A percentile compares a stretch with the other conserved stretches of the same genome.
Conservation (phyloP, 345 rosid species). For the Eucalyptus marginata region DNA sequence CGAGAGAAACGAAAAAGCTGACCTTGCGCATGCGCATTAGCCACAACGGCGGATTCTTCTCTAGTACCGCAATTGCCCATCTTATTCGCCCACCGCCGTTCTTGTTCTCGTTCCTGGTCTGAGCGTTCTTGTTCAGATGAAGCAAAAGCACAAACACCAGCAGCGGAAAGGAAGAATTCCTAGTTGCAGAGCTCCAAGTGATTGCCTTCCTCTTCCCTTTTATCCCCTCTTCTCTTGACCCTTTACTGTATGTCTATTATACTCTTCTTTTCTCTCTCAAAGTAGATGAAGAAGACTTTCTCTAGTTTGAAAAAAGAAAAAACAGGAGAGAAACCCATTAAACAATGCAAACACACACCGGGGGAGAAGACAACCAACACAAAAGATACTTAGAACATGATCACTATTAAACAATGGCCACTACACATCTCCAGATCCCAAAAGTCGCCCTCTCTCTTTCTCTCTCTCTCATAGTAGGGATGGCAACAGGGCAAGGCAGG, state of each 20-base stretch:
- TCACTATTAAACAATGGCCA: background rate
- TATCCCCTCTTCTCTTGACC: background rate
- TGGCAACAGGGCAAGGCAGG: background rate
- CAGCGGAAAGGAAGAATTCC: background rate
- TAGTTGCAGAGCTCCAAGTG: background rate
- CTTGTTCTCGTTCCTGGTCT: background rate
- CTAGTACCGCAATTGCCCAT: conserved; percentile 99
- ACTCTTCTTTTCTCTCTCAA: background rate
- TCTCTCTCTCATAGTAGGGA: background rate
- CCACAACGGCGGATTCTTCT: conserved; percentile 84
- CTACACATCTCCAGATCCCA: background rate
- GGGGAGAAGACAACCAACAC: background rate
- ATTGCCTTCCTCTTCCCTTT: background rate
- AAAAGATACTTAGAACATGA: background rate
- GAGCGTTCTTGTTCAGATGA: background rate
- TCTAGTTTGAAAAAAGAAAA: background rate
- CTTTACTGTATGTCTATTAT: background rate
- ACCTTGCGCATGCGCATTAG: conserved; percentile 74
- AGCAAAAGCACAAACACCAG: background rate
- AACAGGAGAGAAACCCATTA: background rate
- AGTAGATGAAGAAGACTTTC: background rate
- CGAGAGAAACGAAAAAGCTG: background rate
- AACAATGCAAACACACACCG: background rate
- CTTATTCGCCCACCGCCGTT: background rate
- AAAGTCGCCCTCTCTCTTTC: background rate